phyloP scores from a whole-genome alignment of 352 stramenopile genomes.

The Globisporangium abappressorium region DNA sequence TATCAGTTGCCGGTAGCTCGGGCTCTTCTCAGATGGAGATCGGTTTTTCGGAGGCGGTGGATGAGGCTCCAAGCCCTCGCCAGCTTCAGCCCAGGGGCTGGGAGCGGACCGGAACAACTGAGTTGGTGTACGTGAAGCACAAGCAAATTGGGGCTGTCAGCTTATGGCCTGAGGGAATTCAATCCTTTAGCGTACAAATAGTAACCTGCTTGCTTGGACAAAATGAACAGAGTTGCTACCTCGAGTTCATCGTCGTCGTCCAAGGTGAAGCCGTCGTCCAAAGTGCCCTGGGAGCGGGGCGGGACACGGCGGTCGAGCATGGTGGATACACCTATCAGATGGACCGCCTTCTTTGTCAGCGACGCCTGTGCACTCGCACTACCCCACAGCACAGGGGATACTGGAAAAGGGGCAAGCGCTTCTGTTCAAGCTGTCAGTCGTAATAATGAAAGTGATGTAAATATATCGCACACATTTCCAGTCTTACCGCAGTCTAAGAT shows the following conservation, averaged over 20 bases:
- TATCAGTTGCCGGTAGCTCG: not conserved
- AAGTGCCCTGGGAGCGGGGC: not conserved
- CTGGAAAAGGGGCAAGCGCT: too few relatives aligned
- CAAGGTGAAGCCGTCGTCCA: not conserved
- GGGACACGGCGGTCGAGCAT: conserved; percentile 1
- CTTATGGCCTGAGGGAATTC: not conserved
- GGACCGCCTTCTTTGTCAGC: not conserved
- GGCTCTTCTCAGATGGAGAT: not conserved
- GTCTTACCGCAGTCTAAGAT: too few relatives aligned
- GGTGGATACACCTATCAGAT: not conserved
- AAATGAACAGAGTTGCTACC: not conserved
- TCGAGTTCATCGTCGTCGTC: conserved; percentile 14
- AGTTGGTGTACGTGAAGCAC: not conserved
- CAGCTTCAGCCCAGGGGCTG: conserved; percentile 13
- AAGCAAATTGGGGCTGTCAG: not conserved
- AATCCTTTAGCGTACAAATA: too few relatives aligned
- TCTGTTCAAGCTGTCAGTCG: too few relatives aligned
- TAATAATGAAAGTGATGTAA: too few relatives aligned
- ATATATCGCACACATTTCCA: too few relatives aligned
- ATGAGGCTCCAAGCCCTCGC: conserved; percentile 5
- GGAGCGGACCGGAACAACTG: conserved; percentile 14
- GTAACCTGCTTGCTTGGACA: too few relatives aligned
- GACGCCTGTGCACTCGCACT: not conserved
- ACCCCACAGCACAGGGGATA: too few relatives aligned
- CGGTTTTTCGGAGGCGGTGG: not conserved